A percentile compares a stretch with the other conserved stretches of the same genome.
Evolutionary conservation across 257 asterid species (phyloP).

Genomic region (Penstemon eatonii): DNA sequence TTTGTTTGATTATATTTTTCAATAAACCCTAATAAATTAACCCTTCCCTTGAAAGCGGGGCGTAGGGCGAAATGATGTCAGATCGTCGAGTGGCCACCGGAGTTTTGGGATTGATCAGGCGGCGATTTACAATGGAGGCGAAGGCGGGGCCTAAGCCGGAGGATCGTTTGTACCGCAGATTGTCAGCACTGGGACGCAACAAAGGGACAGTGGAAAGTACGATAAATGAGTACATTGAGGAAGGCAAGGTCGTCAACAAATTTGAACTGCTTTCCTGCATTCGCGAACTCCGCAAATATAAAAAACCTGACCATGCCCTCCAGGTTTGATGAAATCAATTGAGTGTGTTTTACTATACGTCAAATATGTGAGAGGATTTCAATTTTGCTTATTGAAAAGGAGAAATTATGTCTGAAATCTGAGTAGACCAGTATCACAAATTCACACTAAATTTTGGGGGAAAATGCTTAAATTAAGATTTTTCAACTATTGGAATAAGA

Average conservation of each 20-base stretch:
- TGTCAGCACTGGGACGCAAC: slow-evolving; percentile 61
- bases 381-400: neutral
- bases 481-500: too few species aligned
- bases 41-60: too few species aligned
- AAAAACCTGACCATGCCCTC: slow-evolving; percentile 58
- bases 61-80: too few species aligned
- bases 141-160: slow-evolving; percentile 19
- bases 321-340: slow-evolving; percentile 43
- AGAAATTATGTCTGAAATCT: neutral
- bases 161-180: slow-evolving; percentile 51
- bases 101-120: too few species aligned
- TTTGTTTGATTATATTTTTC: too few species aligned
- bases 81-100: too few species aligned
- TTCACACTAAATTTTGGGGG: too few species aligned
- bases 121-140: too few species aligned
- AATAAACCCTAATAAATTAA: too few species aligned
- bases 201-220: slow-evolving; percentile 49
- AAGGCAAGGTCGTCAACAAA: slow-evolving; percentile 48
- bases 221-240: slow-evolving; percentile 56
- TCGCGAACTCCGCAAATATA: slow-evolving; percentile 61
- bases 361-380: neutral
- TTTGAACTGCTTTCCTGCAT: slow-evolving; percentile 50
- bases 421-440: too few species aligned
- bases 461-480: too few species aligned
- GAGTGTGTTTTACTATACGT: neutral